phyloP scores from a whole-genome alignment of 208 protist genomes.

The Trypanosoma mega region DNA sequence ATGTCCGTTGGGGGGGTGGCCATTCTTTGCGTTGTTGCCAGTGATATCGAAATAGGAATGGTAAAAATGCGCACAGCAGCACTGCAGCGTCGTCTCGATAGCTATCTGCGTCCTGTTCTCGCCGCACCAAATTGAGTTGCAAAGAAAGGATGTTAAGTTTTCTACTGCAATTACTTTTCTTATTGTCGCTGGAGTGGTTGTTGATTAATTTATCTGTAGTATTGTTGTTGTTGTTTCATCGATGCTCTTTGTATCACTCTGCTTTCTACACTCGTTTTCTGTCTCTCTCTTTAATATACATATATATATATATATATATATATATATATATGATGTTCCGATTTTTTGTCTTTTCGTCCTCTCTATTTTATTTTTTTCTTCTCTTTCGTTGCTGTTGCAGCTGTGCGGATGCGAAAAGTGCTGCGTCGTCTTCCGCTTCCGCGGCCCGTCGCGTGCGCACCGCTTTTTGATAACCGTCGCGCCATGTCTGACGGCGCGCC shows the following conservation, averaged over 20 bases:
- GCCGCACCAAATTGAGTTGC: conserved; percentile 5
- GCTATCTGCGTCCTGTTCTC: conserved; percentile 51
- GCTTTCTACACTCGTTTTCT: no score
- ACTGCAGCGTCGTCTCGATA: conserved; percentile 65
- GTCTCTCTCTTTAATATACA: no score
- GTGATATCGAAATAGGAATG: conserved; percentile 56
- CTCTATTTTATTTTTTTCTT: conserved; percentile 8
- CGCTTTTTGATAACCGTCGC: conserved; percentile 1
- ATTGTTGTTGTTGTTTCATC: no score
- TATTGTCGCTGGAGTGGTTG: no score
- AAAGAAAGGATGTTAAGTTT: not conserved
- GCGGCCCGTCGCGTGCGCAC: not conserved
- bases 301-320: no score
- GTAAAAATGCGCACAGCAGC: conserved; percentile 81
- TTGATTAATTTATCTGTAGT: no score
- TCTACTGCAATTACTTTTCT: not conserved
- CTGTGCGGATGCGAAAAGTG: conserved; percentile 17
- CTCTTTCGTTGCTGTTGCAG: not conserved
- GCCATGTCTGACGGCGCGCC: not conserved
- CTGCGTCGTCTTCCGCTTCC: not conserved
- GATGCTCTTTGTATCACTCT: no score
- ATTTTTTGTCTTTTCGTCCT: not conserved
- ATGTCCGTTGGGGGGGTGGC: conserved; percentile 68
- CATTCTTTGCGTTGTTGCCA: conserved; percentile 52
- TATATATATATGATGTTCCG: not conserved